These are phyloP conservation scores for Phytophthora nicotianae DNA, from an alignment of 352 stramenopile genomes.

Conservation along the genomic window DNA sequence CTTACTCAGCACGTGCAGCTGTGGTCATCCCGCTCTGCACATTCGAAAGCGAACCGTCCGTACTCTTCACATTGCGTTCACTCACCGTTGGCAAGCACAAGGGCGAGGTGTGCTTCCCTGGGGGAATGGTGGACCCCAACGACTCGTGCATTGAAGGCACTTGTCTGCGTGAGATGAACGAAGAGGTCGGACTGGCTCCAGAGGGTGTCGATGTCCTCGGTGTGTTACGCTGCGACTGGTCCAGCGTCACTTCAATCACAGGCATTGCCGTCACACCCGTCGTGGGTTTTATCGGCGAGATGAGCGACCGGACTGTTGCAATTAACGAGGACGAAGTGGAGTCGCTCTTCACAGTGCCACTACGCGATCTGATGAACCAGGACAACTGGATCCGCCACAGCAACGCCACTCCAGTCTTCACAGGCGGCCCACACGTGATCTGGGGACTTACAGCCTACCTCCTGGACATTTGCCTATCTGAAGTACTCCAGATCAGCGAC, in stretches of 20 bases:
- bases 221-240: constrained; percentile 96
- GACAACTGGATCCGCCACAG: constrained; percentile 80
- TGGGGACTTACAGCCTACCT: constrained; percentile 98
- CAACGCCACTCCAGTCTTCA: constrained; percentile 94
- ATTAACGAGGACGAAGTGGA: constrained; percentile 97
- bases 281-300: constrained; percentile 95
- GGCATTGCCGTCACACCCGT: constrained; percentile 98
- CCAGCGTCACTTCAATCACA: constrained; percentile 93
- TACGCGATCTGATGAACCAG: constrained; percentile 87
- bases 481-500: constrained; percentile 60
- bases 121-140: constrained; percentile 93
- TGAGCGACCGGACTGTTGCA: constrained; percentile 89
- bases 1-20: constrained; percentile 90
- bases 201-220: constrained; percentile 92
- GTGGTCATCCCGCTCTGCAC: constrained; percentile 98
- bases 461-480: constrained; percentile 86
- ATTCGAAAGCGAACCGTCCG: constrained; percentile 93
- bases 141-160: constrained; percentile 95
- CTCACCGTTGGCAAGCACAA: constrained; percentile 92
- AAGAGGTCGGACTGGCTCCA: constrained; percentile 93
- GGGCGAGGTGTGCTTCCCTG: constrained; percentile 97
- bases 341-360: constrained; percentile 95
- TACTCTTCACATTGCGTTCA: constrained; percentile 96
- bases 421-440: constrained; percentile 94
- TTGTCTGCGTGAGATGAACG: constrained; percentile 97